Conservation (phyloP, 495 filamentous ascomycete genomes). For the Hypoxylon fragiforme region DNA sequence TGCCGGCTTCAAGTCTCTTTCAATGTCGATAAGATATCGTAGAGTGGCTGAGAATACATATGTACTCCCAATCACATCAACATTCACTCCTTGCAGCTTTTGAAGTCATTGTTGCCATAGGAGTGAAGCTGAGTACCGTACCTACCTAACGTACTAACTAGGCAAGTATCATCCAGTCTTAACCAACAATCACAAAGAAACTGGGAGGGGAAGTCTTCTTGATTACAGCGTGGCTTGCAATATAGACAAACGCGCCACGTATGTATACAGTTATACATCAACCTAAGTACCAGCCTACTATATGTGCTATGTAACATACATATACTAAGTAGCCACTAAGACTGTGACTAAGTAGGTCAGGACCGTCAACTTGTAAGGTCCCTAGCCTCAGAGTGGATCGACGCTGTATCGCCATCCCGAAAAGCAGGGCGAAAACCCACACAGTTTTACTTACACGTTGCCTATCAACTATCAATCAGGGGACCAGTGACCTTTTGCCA, state of each 20-base stretch:
- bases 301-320: too few species aligned
- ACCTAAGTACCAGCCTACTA: too few species aligned
- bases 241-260: too few species aligned
- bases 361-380: background rate
- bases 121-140: background rate
- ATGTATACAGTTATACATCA: too few species aligned
- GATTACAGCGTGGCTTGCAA: constrained; percentile 2
- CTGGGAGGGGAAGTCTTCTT: background rate
- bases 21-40: constrained; percentile 13
- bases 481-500: constrained; percentile 23
- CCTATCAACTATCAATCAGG: constrained; percentile 5
- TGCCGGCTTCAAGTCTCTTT: constrained; percentile 11
- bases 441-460: constrained; percentile 27
- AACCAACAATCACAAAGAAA: constrained; percentile 12
- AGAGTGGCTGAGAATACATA: background rate
- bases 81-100: background rate
- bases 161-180: background rate
- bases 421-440: constrained; percentile 33
- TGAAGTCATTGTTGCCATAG: background rate
- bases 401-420: constrained; percentile 15
- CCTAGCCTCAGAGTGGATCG: constrained; percentile 20
- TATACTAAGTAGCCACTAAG: too few species aligned
- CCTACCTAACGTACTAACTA: background rate
- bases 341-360: too few species aligned
- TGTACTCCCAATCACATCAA: background rate